phyloP scores from a whole-genome alignment of 306 rosid species.

The Vicia faba region DNA sequence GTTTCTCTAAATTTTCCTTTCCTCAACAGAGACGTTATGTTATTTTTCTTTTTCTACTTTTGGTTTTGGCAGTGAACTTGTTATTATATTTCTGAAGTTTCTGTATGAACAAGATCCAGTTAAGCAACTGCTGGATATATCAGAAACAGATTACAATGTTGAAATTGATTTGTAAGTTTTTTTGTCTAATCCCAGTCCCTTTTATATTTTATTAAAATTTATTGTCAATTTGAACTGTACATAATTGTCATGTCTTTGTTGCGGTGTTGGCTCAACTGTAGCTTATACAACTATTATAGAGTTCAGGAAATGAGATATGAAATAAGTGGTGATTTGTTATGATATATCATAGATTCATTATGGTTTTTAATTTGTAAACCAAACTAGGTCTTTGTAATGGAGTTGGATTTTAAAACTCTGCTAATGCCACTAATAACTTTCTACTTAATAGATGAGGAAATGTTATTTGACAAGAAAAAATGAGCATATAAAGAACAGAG shows the following conservation, averaged over 20 bases:
- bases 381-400: slow-evolving; percentile 11
- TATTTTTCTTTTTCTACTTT: slow-evolving; percentile 37
- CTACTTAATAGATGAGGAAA: neutral
- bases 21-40: slow-evolving; percentile 13
- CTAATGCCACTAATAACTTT: neutral
- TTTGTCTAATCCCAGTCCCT: neutral
- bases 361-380: neutral
- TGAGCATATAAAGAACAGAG: slow-evolving; percentile 3
- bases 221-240: slow-evolving; percentile 29
- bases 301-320: slow-evolving; percentile 1
- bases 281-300: slow-evolving; percentile 16
- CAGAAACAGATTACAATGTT: slow-evolving; percentile 62
- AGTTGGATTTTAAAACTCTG: slow-evolving; percentile 15
- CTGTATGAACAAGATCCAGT: slow-evolving; percentile 93
- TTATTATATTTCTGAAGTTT: slow-evolving; percentile 83
- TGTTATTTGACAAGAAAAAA: neutral
- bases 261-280: slow-evolving; percentile 28
- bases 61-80: slow-evolving; percentile 84
- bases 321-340: slow-evolving; percentile 1
- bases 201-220: slow-evolving; percentile 19
- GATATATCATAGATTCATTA: neutral
- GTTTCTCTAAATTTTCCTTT: no score
- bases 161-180: slow-evolving; percentile 78
- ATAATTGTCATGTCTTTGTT: slow-evolving; percentile 17
- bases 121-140: slow-evolving; percentile 75